Base-by-base conservation (phyloP, 1,139 yeast genomes). In the Lodderomyces metapsilosis region DNA sequence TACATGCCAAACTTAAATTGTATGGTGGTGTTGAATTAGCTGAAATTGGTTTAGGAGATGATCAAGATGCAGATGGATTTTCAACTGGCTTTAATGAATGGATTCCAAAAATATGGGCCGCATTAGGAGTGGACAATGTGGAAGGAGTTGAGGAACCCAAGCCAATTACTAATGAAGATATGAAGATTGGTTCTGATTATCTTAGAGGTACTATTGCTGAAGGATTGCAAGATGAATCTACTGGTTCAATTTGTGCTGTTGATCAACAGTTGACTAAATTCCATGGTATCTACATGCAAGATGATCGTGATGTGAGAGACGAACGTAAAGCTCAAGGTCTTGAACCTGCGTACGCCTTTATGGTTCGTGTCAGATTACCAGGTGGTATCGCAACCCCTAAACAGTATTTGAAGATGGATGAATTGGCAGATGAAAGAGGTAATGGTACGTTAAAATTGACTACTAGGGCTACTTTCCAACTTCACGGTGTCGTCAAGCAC, bases 221-320 rank as follows among this genome's bases (percentile, higher is more conserved):
- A 62, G 97, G 91, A 22, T 76, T 92, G 49, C 61, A 66, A 43
- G 98, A 92, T 61, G 76, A 78, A 50, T 75, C 91, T 3, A 91
- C 98, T 15, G 97, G 98, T 51, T 91, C 96, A 12, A 87, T 92
- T 52, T 77, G 86, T 52, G 94, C 97, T n/a, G 80, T 79, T 45
- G 97, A 89, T 64, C 96, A 89, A 68, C 97, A 89, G 67, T 69
- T 92, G 62, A 89, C 97, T 52, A 92, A 92, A 66, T 92, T 92
- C 79, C 98, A 92, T 62, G 98, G 98, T 67, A 89, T 91, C 52
- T 92, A 92, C 64, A 89, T 91, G 96, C 98, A 92, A 72, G 98
- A 92, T 64, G 98, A 92, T 62, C 88, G 98, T 69, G 98, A 92
- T 66, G 74, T 92, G 45, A 81, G 98, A 63, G 98, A 91, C 45